Evolutionary conservation across 139 green algal genomes (phyloP).

Genomic region (Chlamydomonas sp.): DNA sequence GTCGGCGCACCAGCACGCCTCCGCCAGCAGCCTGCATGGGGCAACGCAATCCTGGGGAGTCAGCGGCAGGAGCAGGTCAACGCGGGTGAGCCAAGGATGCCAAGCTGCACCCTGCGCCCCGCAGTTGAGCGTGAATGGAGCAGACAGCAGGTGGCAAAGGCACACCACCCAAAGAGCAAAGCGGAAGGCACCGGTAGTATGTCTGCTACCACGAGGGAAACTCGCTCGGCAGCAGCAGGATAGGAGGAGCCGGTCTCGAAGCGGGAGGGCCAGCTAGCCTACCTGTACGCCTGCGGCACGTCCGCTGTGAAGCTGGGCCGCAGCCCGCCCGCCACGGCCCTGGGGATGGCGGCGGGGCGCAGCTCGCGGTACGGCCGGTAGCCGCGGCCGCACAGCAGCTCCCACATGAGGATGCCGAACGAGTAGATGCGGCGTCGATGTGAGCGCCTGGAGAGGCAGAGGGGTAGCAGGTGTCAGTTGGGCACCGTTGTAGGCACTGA

Average conservation of each 20-base stretch:
- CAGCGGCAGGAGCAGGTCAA: neutral
- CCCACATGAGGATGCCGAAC: constrained; percentile 19
- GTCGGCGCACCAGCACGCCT: constrained; percentile 4
- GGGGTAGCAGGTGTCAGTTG: neutral
- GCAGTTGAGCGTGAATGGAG: no score
- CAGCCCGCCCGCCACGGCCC: neutral
- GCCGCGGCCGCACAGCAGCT: constrained; percentile 13
- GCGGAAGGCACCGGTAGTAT: no score
- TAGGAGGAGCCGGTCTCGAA: no score
- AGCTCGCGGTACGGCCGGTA: neutral
- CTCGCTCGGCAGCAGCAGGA: neutral
- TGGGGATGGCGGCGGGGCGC: neutral
- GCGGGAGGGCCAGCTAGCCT: neutral
- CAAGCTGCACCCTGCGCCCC: neutral
- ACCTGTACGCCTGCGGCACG: neutral
- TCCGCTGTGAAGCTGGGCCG: neutral
- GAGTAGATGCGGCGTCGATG: neutral
- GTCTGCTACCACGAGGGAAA: neutral
- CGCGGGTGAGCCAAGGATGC: no score
- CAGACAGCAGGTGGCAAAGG: no score
- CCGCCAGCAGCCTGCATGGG: neutral
- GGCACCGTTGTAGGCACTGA: no score
- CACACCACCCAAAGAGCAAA: no score
- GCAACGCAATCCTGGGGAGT: no score
- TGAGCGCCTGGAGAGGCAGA: neutral